These are phyloP conservation scores for Serpula lacrymans DNA, from an alignment of 768 basidiomycete species.

Conservation along the genomic window DNA sequence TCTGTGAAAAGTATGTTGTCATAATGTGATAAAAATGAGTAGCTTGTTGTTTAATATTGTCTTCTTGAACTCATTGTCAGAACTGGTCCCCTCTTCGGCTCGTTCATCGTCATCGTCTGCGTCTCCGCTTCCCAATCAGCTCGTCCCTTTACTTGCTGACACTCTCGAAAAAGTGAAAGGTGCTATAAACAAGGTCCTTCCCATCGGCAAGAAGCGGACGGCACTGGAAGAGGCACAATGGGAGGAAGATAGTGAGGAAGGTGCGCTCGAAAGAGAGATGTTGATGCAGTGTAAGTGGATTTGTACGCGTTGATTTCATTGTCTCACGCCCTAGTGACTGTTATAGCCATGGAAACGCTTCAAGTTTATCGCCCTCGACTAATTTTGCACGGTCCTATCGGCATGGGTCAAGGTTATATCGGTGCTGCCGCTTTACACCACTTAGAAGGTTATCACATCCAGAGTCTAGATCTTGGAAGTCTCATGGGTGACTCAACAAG, in stretches of 20 bases:
- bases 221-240: slow-evolving; percentile 95
- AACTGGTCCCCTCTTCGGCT: slow-evolving; percentile 92
- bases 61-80: slow-evolving; percentile 36
- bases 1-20: slow-evolving; percentile 81
- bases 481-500: slow-evolving; percentile 86
- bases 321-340: slow-evolving; percentile 5
- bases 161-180: slow-evolving; percentile 69
- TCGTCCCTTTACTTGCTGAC: slow-evolving; percentile 71
- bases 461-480: slow-evolving; percentile 87
- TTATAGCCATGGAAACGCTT: slow-evolving; percentile 83
- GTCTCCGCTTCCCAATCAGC: slow-evolving; percentile 78
- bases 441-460: slow-evolving; percentile 93
- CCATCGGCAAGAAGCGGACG: slow-evolving; percentile 73
- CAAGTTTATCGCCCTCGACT: slow-evolving; percentile 89
- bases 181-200: slow-evolving; percentile 72
- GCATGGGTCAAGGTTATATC: slow-evolving; percentile 90
- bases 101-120: slow-evolving; percentile 87
- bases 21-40: neutral
- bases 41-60: slow-evolving; percentile 4
- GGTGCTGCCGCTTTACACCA: slow-evolving; percentile 91
- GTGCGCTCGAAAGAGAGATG: slow-evolving; percentile 86
- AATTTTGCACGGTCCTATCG: slow-evolving; percentile 71
- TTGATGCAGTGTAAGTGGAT: slow-evolving; percentile 70
- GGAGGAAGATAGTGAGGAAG: slow-evolving; percentile 78
- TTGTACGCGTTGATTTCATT: neutral